Conservation (phyloP, 495 filamentous ascomycete genomes). For the Penicillium canescens region DNA sequence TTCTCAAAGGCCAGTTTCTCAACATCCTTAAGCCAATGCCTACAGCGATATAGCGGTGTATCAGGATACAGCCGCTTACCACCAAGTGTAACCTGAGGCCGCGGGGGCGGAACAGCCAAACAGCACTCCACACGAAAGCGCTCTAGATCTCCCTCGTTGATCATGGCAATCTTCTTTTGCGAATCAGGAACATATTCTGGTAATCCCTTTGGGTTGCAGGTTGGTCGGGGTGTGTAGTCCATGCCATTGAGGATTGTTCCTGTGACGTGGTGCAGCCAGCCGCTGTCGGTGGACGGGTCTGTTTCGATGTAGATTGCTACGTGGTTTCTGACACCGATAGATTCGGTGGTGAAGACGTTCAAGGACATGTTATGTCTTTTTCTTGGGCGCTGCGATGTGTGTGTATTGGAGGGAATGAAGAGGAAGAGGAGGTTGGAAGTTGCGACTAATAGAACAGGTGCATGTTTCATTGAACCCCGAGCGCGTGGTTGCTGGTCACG, state of each 20-base stretch:
- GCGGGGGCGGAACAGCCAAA: constrained; percentile 3
- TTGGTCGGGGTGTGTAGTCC: constrained; percentile 4
- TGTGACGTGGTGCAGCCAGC: constrained; percentile 10
- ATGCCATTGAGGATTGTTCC: constrained; percentile 13
- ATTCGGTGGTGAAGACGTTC: constrained; percentile 9
- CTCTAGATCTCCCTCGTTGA: constrained; percentile 5
- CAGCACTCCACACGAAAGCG: constrained; percentile 4
- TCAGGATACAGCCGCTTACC: constrained; percentile 5
- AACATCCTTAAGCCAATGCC: constrained; percentile 16
- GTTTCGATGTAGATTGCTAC: constrained; percentile 16
- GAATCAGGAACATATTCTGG: constrained; percentile 6
- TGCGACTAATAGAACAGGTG: no score
- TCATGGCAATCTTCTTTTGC: constrained; percentile 9
- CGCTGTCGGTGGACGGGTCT: not conserved
- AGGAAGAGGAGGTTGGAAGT: no score
- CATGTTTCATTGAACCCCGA: no score
- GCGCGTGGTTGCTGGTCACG: no score
- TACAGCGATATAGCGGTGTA: constrained; percentile 9
- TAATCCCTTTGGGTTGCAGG: not conserved
- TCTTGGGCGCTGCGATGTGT: not conserved
- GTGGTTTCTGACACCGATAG: constrained; percentile 8
- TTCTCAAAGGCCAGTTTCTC: constrained; percentile 13
- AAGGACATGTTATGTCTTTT: not conserved
- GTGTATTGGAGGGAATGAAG: no score
- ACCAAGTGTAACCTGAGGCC: constrained; percentile 7